Conservation (phyloP, 73 alveolate genomes). For the Durusdinium trenchii region DNA sequence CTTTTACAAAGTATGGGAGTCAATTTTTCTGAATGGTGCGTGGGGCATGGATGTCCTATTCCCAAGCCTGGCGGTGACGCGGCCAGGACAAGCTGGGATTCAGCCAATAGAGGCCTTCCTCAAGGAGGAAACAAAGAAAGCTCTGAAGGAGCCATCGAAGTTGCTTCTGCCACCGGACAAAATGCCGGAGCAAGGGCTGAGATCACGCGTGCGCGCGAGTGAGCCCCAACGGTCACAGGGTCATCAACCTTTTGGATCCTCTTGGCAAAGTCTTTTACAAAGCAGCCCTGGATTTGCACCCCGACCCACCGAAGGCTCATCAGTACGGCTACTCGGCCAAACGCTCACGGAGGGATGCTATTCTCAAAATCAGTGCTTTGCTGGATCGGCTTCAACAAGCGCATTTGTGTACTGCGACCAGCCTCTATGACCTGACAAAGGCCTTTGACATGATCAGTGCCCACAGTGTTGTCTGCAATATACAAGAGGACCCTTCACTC, state of each 20-base stretch:
- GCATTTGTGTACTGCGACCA: not conserved
- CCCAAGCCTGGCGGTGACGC: constrained; percentile 66
- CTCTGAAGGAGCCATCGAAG: no score
- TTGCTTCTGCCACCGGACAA: no score
- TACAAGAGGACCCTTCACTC: not conserved
- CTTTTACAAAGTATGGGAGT: not conserved
- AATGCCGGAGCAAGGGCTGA: no score
- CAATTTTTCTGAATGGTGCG: constrained; percentile 49
- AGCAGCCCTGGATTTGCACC: not conserved
- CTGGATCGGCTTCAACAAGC: not conserved
- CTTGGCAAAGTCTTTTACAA: constrained; percentile 56
- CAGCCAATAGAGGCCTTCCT: no score
- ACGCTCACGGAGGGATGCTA: constrained; percentile 65
- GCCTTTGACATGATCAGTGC: constrained; percentile 58
- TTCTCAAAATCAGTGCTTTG: not conserved
- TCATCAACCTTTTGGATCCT: constrained; percentile 56
- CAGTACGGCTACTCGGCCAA: constrained; percentile 44
- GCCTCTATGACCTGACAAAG: constrained; percentile 24
- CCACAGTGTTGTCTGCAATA: not conserved
- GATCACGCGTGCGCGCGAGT: no score
- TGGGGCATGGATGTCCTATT: constrained; percentile 44
- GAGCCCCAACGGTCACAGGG: constrained; percentile 39
- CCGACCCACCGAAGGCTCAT: not conserved
- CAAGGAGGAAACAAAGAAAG: no score
- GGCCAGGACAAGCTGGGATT: no score